phyloP scores from a whole-genome alignment of 768 basidiomycete species.

The Pleurotus tuoliensis region DNA sequence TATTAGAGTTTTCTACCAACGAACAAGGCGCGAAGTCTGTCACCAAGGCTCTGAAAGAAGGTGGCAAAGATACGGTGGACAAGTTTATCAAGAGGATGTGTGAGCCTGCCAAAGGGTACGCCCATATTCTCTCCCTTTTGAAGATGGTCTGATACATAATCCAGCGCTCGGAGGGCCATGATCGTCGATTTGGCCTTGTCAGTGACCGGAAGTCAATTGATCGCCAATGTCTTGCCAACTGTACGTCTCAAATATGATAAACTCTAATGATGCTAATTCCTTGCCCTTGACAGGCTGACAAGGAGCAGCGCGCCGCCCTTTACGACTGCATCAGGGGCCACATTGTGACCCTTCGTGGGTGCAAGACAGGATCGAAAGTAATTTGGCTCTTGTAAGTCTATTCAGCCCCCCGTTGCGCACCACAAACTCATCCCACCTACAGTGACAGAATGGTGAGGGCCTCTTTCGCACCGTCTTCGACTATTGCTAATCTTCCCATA shows the following conservation, averaged over 20 bases:
- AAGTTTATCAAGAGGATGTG: slow-evolving; percentile 79
- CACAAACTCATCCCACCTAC: slow-evolving; percentile 5
- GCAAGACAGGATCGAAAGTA: slow-evolving; percentile 88
- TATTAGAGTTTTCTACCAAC: slow-evolving; percentile 75
- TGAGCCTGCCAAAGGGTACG: slow-evolving; percentile 76
- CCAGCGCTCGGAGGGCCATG: slow-evolving; percentile 66
- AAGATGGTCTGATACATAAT: not conserved
- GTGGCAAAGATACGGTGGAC: slow-evolving; percentile 71
- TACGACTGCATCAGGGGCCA: slow-evolving; percentile 87
- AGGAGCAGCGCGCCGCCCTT: slow-evolving; percentile 76
- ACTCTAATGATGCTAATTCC: slow-evolving; percentile 9
- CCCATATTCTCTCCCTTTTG: slow-evolving; percentile 7
- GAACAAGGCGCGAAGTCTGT: slow-evolving; percentile 89
- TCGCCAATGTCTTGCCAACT: slow-evolving; percentile 75
- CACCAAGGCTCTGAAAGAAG: slow-evolving; percentile 83
- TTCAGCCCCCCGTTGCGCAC: not conserved
- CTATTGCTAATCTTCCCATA: slow-evolving; percentile 19
- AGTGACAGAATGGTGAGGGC: slow-evolving; percentile 55
- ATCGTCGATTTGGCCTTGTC: slow-evolving; percentile 84
- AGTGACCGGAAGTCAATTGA: slow-evolving; percentile 80
- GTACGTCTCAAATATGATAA: slow-evolving; percentile 33
- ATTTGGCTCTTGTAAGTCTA: slow-evolving; percentile 76
- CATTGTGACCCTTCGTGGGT: slow-evolving; percentile 86
- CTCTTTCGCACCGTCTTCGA: not conserved
- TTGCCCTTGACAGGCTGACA: slow-evolving; percentile 56